Evolutionary conservation across 2,329 filamentous ascomycete species (phyloP), one percentile per base, ranked within the genome.

Genomic region (Aspergillus transmontanensis): DNA sequence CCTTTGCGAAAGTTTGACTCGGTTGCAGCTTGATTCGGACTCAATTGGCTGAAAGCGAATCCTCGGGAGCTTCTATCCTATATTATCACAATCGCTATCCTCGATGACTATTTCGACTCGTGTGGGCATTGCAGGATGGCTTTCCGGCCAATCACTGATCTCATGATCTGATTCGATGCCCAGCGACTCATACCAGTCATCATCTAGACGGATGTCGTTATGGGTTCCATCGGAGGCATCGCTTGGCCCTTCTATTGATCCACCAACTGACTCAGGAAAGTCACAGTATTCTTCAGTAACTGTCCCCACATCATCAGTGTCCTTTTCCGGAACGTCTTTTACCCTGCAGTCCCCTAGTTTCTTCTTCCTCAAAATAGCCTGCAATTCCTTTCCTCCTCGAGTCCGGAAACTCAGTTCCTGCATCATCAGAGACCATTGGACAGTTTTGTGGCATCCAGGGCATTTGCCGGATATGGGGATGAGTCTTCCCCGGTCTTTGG

Each of bases 351-450:
- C 59, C 73, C 58, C 66, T 76, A 5, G 71, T 64, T 79, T 81
- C 63, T 79, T 79, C 74, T 87, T 91, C 69, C 93, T 82, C 30
- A 97, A 71, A 68, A 87, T 87, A 21, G 59, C 56, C 46, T 88
- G 85, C 1, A 94, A 80, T 67, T 93, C 90, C 62, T 90, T 90
- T 60, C 84, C 78, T 0, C 90, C 93, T 28, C 92, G 85, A 41
- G 87, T 81, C 36, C 94, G 85, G 56, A 97, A 79, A 57, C 86
- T 95, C 69, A 96, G 78, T 74, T 96, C 94, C 73, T 89, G 94
- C 80, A 96, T 90, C 79, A 97, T 86, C 55, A 90, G 86, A 0
- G 84, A 82, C 94, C 94, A 98, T 57, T 82, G 75, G 2, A 93
- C 79, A 5, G 81, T 76, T 0, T 82, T 81, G 1, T 83, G 78